Evolutionary conservation across 2,329 filamentous ascomycete species (phyloP).

Genomic region (Diplocarpon rosae): DNA sequence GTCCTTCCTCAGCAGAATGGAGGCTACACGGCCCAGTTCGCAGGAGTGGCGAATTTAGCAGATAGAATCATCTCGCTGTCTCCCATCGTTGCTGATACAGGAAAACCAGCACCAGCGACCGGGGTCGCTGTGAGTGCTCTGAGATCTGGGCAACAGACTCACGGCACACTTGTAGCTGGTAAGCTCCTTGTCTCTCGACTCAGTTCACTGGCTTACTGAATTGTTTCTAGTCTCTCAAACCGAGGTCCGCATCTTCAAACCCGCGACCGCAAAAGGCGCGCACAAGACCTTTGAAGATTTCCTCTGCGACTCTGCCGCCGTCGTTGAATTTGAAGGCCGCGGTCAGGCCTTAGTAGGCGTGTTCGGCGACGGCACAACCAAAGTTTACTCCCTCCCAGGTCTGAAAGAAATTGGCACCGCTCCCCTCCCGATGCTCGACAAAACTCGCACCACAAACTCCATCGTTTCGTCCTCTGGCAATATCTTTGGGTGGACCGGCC

Average conservation of each 20-base stretch:
- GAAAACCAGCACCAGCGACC: conserved; percentile 64
- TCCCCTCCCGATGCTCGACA: conserved; percentile 60
- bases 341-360: conserved; percentile 73
- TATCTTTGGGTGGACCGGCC: conserved; percentile 78
- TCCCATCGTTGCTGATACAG: conserved; percentile 70
- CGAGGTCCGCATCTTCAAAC: conserved; percentile 80
- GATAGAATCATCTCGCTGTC: conserved; percentile 64
- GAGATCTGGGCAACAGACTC: conserved; percentile 60
- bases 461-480: conserved; percentile 69
- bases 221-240: conserved; percentile 41
- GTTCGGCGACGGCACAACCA: conserved; percentile 70
- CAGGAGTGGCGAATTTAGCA: conserved; percentile 55
- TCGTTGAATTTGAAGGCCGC: conserved; percentile 63
- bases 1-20: conserved; percentile 61
- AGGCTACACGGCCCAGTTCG: conserved; percentile 61
- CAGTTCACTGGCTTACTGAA: conserved; percentile 8
- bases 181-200: conserved; percentile 24
- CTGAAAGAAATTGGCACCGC: conserved; percentile 72
- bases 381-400: conserved; percentile 77
- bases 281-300: conserved; percentile 77
- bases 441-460: conserved; percentile 57
- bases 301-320: conserved; percentile 69
- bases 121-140: conserved; percentile 66
- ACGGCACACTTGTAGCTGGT: conserved; percentile 72
- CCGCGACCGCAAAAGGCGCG: conserved; percentile 76